These are phyloP conservation scores for Talaromyces amestolkiae DNA, from an alignment of 2,329 filamentous ascomycete species.

Conservation along the genomic window DNA sequence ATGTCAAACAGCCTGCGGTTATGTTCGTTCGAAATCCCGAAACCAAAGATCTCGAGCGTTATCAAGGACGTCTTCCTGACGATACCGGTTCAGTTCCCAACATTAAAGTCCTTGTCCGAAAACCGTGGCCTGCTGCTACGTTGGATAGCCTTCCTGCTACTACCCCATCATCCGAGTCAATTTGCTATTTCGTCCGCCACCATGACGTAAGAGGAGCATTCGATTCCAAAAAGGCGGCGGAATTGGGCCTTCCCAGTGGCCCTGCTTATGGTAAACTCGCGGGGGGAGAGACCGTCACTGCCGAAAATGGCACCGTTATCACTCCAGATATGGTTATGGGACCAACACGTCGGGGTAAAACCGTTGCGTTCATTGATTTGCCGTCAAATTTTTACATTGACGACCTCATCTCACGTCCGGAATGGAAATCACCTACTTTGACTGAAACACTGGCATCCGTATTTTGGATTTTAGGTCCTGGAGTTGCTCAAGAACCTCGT, in stretches of 20 bases:
- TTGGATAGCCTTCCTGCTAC: conserved; percentile 67
- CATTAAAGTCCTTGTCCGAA: conserved; percentile 68
- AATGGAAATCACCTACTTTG: conserved; percentile 65
- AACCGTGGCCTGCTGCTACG: conserved; percentile 73
- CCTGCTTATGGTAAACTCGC: conserved; percentile 61
- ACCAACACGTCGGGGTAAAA: conserved; percentile 63
- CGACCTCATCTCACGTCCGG: conserved; percentile 65
- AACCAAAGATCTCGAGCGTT: conserved; percentile 64
- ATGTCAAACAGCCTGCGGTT: conserved; percentile 66
- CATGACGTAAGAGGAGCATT: conserved; percentile 80
- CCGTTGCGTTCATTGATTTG: conserved; percentile 77
- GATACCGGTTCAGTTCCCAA: conserved; percentile 54
- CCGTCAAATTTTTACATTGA: conserved; percentile 69
- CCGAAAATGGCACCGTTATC: conserved; percentile 64
- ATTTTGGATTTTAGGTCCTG: conserved; percentile 77
- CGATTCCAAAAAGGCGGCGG: conserved; percentile 61
- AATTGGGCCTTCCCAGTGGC: conserved; percentile 62
- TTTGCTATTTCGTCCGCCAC: conserved; percentile 84
- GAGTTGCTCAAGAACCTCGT: conserved; percentile 60
- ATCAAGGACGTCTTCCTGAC: conserved; percentile 65
- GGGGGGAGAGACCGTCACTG: conserved; percentile 61
- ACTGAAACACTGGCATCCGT: conserved; percentile 67
- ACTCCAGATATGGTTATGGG: conserved; percentile 86
- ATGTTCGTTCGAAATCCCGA: conserved; percentile 65
- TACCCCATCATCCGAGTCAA: conserved; percentile 61